These are phyloP conservation scores for Colletotrichum gigasporum DNA, from an alignment of 2,329 filamentous ascomycete genomes.

Conservation along the genomic window DNA sequence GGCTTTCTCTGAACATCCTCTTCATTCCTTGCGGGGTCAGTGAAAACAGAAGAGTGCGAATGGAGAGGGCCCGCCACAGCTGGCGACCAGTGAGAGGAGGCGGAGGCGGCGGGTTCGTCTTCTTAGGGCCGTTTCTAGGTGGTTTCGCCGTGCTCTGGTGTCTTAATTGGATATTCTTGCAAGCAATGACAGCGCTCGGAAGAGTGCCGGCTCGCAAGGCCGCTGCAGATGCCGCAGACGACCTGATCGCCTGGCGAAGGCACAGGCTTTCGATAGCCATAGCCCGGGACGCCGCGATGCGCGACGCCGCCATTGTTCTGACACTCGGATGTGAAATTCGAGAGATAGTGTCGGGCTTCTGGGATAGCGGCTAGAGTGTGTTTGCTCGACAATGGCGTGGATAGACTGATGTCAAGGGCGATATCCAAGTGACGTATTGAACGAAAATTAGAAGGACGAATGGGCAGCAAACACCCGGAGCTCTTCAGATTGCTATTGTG, in stretches of 20 bases:
- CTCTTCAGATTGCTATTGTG: slow-evolving; percentile 28
- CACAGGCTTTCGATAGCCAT: slow-evolving; percentile 14
- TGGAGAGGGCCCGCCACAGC: slow-evolving; percentile 43
- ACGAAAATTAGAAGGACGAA: background rate
- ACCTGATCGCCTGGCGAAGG: background rate
- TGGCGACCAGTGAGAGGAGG: slow-evolving; percentile 37
- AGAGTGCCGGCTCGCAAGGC: background rate
- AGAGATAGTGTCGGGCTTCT: too few species aligned
- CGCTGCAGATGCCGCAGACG: background rate
- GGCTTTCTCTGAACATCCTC: slow-evolving; percentile 50
- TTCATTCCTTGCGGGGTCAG: slow-evolving; percentile 49
- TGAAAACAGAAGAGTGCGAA: slow-evolving; percentile 46
- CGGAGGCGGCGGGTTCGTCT: slow-evolving; percentile 37
- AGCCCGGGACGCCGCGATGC: slow-evolving; percentile 21
- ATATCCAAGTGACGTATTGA: slow-evolving; percentile 18
- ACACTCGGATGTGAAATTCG: background rate
- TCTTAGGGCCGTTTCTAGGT: slow-evolving; percentile 7
- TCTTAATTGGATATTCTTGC: background rate
- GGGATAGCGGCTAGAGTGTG: too few species aligned
- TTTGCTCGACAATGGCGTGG: background rate
- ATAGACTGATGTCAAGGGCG: background rate
- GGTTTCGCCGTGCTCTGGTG: slow-evolving; percentile 1
- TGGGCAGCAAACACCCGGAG: background rate
- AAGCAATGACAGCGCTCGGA: background rate
- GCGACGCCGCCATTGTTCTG: slow-evolving; percentile 22